phyloP scores from a whole-genome alignment of 78 protist species.

The Dictyostelium capitatum region DNA sequence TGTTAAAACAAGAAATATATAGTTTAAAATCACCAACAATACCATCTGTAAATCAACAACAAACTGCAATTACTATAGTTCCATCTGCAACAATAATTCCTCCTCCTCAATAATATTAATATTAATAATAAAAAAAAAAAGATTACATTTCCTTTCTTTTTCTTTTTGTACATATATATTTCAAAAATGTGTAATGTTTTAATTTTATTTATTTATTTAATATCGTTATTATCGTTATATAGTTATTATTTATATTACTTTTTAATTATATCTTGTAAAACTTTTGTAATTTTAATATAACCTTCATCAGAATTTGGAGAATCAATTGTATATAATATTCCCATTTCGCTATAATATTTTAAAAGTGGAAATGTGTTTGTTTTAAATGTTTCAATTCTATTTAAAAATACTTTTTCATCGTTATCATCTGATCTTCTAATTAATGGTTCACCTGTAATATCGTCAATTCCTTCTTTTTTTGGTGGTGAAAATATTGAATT shows the following conservation, averaged over 20 bases:
- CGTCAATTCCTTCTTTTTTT: conserved; percentile 88
- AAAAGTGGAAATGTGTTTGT: conserved; percentile 63
- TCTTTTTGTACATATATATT: neutral
- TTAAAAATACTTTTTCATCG: conserved; percentile 56
- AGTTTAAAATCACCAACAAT: conserved; percentile 57
- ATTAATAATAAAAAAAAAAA: neutral
- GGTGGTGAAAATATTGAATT: conserved; percentile 94
- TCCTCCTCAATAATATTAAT: too few relatives aligned
- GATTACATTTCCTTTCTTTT: neutral
- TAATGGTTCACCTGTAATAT: conserved; percentile 97
- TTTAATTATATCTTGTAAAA: neutral
- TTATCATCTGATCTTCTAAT: conserved; percentile 95
- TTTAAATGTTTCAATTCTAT: conserved; percentile 67
- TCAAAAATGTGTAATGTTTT: neutral
- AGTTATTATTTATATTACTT: neutral
- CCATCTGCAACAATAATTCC: neutral
- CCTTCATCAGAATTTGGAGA: conserved; percentile 82
- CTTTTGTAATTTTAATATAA: conserved; percentile 42
- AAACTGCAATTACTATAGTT: too few relatives aligned
- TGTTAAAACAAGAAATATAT: conserved; percentile 52
- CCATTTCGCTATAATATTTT: conserved; percentile 30
- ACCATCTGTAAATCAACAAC: neutral
- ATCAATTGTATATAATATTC: conserved; percentile 26
- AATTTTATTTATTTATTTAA: neutral
- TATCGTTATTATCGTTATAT: neutral